Conservation (phyloP, 768 basidiomycete genomes). For the Trametes cinnabarina region DNA sequence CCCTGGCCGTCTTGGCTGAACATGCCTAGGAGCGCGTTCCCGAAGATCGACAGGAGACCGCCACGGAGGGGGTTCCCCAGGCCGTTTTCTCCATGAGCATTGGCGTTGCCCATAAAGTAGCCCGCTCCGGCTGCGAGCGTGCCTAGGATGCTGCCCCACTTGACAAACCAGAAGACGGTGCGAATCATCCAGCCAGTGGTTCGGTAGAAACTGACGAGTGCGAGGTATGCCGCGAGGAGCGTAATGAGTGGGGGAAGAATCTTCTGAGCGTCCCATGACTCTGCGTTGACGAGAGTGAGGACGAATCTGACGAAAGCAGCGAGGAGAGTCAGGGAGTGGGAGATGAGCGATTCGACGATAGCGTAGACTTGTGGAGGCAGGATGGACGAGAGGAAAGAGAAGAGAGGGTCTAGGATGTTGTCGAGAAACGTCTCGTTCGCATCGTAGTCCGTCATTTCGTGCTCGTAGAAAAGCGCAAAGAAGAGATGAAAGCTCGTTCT, state of each 20-base stretch:
- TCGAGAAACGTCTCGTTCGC: not conserved
- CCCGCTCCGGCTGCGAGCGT: conserved; percentile 51
- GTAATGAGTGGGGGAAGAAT: conserved; percentile 74
- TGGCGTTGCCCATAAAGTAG: conserved; percentile 47
- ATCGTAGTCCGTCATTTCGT: not conserved
- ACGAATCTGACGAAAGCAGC: conserved; percentile 49
- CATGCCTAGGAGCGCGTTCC: conserved; percentile 41
- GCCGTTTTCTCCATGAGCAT: conserved; percentile 33
- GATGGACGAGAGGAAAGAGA: conserved; percentile 51
- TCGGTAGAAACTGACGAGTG: conserved; percentile 73
- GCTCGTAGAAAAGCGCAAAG: not conserved
- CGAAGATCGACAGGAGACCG: conserved; percentile 40
- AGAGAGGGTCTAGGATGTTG: conserved; percentile 47
- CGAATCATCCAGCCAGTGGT: conserved; percentile 75
- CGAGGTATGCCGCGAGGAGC: conserved; percentile 70
- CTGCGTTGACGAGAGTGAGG: conserved; percentile 45
- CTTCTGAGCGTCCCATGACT: conserved; percentile 65
- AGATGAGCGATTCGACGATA: conserved; percentile 48
- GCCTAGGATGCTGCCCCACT: conserved; percentile 69
- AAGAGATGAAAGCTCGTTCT: not conserved
- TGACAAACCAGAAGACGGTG: conserved; percentile 64
- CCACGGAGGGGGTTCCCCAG: conserved; percentile 29
- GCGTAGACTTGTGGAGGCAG: conserved; percentile 59
- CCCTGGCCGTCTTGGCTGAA: conserved; percentile 39
- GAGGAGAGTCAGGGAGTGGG: conserved; percentile 50